A percentile compares a stretch with the other conserved stretches of the same genome.
These are phyloP conservation scores for Biancaea sappan DNA, from an alignment of 306 rosid species.

Conservation along the genomic window DNA sequence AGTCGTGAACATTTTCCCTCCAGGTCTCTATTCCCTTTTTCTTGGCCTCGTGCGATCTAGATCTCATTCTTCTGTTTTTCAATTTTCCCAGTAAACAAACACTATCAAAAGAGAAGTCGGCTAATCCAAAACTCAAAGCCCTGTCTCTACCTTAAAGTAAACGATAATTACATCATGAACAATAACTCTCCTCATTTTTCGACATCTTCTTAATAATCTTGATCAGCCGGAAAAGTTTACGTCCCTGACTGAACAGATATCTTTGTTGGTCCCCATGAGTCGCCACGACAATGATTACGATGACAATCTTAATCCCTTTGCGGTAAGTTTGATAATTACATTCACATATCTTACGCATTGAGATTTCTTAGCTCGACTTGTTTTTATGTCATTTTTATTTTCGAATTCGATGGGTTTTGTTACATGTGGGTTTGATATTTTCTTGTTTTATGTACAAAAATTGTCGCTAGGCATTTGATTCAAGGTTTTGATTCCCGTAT, in stretches of 20 bases:
- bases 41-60: not conserved
- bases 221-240: not conserved
- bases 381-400: not conserved
- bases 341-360: not conserved
- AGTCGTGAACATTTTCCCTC: conserved; percentile 16
- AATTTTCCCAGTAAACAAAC: conserved; percentile 20
- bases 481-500: conserved; percentile 19
- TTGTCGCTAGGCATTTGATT: not conserved
- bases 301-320: conserved; percentile 79
- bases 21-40: not conserved
- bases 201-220: not conserved
- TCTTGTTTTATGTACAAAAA: not conserved
- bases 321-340: conserved; percentile 44
- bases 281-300: conserved; percentile 71
- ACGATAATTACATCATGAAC: not conserved
- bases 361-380: not conserved
- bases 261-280: conserved; percentile 48
- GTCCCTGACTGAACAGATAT: conserved; percentile 29
- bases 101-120: conserved; percentile 18
- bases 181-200: conserved; percentile 2
- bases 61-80: not conserved
- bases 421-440: not conserved
- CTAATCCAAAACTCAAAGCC: conserved; percentile 6
- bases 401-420: not conserved
- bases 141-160: not conserved